A percentile compares a stretch with the other conserved stretches of the same genome.
Conservation (phyloP, 139 green algal genomes). For the Edaphochlamys debaryana region DNA sequence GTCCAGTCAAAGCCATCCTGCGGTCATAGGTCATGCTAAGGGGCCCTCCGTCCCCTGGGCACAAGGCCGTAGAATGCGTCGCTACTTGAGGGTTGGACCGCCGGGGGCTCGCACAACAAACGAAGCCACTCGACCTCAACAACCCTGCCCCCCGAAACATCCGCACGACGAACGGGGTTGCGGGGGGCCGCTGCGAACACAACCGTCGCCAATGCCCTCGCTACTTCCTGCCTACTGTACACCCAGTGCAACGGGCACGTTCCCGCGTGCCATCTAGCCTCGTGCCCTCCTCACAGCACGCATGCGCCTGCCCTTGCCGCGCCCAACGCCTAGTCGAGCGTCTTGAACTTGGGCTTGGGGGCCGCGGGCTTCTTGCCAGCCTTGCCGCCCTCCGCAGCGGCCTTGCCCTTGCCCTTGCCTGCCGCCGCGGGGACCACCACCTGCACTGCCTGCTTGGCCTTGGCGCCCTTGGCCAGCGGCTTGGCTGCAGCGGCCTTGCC, state of each 20-base stretch:
- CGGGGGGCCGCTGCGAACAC: neutral
- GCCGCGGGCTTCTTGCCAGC: neutral
- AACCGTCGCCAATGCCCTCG: neutral
- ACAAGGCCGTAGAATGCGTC: no score
- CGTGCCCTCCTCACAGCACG: neutral
- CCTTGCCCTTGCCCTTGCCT: neutral
- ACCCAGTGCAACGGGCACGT: neutral
- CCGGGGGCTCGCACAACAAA: neutral
- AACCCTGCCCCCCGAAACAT: neutral
- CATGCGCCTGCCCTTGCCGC: neutral
- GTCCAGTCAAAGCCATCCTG: no score
- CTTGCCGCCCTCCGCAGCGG: no score
- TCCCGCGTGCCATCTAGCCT: neutral
- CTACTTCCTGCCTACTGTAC: neutral
- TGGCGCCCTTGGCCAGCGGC: neutral
- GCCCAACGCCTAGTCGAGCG: neutral
- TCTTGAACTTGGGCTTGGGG: conserved; percentile 11
- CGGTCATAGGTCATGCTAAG: no score
- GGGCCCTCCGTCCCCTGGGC: no score
- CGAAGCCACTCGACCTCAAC: no score
- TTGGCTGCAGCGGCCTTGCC: neutral
- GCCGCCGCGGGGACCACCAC: neutral
- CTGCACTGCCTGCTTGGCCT: neutral
- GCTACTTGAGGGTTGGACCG: no score
- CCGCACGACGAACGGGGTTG: neutral